Base-by-base conservation (phyloP, 116 monocot genomes). In the Thalassia testudinum region DNA sequence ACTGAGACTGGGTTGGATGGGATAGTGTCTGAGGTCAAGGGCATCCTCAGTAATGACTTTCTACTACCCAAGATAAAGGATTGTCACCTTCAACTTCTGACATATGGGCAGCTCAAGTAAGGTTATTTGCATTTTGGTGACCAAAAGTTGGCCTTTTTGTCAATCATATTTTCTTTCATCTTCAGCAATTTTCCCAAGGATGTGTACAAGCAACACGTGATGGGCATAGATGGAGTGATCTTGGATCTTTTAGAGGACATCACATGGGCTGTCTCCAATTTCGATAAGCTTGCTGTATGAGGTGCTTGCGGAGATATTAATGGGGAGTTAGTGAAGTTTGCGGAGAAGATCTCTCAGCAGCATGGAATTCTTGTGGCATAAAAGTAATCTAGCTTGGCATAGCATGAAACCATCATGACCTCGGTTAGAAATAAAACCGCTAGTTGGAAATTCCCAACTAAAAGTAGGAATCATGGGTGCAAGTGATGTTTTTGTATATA, bases 91-190 rank as follows among this genome's bases (percentile, higher is more conserved):
- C 43, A 59, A 15, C 70, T 92, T n/a, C 43, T 92, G 30, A 86
- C 92, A 8, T 92, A 86, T 26, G 92, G 92, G 12, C 82, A 79
- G 42, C 86, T 92, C 2, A 92, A 92, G 90, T 91, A 73, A 53
- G 53, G 27, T 7, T 18, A 27, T 23, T 50, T 22, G 5, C 50
- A 25, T 50, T 50, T 1, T 21, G 6, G 5, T 50, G 4, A 8
- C 15, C 44, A 3, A 8, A 16, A 45, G 44, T 34, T 34, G 30
- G 10, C 10, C 10, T 5, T 29, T 48, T 28, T 18, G 15, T 17
- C 48, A 14, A 27, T 54, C 1, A 37, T 23, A 43, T 49, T 50
- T 37, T 50, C 19, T 8, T 22, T 26, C 18, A 44, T 19, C 17
- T 34, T 27, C 73, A 89, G 88, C 53, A 85, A 91, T 66, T 78